phyloP scores from a whole-genome alignment of 2,329 filamentous ascomycete genomes.

The Hypoxylon rubiginosum region DNA sequence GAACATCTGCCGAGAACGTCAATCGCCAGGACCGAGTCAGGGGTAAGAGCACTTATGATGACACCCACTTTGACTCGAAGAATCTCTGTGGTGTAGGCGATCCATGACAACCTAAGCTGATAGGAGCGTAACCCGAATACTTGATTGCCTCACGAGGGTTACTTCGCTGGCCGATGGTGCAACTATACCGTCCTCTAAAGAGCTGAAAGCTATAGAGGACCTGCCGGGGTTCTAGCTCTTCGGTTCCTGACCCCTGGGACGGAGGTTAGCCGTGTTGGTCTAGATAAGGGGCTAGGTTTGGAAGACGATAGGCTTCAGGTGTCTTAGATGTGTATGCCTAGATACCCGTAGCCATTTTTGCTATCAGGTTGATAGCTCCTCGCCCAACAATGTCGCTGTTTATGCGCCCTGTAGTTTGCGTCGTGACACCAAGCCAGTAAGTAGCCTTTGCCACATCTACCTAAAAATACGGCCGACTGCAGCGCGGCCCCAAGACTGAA shows the following conservation, averaged over 20 bases:
- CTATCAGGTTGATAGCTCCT: background rate
- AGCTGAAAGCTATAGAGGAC: background rate
- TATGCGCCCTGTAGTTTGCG: background rate
- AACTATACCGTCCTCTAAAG: conserved; percentile 11
- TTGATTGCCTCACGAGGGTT: background rate
- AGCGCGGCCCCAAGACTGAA: background rate
- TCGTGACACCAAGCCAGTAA: background rate
- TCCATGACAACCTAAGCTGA: background rate
- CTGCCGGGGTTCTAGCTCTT: background rate
- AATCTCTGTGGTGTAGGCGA: background rate
- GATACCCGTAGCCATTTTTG: background rate
- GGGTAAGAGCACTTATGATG: background rate
- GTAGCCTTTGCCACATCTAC: background rate
- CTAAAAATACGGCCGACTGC: background rate
- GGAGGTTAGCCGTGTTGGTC: background rate
- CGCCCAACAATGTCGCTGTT: background rate
- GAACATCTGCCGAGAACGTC: background rate
- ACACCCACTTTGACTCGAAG: background rate
- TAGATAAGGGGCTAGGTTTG: background rate
- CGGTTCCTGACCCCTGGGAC: background rate
- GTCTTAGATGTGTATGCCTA: background rate
- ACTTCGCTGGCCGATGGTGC: conserved; percentile 5
- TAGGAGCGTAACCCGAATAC: background rate
- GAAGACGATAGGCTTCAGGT: background rate
- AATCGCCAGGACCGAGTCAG: background rate